These are phyloP conservation scores for Colletotrichum filicis DNA, from an alignment of 2,329 filamentous ascomycete genomes.

Conservation along the genomic window DNA sequence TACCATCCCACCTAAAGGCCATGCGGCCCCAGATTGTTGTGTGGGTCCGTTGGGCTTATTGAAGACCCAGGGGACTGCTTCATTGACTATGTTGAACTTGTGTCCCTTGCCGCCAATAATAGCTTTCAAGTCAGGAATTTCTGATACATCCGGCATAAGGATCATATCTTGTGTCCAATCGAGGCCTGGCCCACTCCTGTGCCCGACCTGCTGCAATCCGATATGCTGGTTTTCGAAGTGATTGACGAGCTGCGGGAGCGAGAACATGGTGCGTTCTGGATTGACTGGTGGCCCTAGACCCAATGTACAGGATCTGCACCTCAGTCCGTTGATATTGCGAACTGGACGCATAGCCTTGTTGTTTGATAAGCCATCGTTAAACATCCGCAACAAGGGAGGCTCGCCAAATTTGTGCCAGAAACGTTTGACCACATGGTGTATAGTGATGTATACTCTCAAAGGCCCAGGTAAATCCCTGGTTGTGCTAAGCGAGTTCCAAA, in stretches of 20 bases:
- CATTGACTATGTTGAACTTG: conserved; percentile 48
- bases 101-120: conserved; percentile 44
- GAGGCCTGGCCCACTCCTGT: conserved; percentile 26
- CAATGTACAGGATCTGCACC: conserved; percentile 63
- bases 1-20: neutral
- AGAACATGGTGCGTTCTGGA: conserved; percentile 54
- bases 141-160: conserved; percentile 48
- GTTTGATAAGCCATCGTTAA: conserved; percentile 68
- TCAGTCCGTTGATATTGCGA: conserved; percentile 62
- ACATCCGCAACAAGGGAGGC: conserved; percentile 66
- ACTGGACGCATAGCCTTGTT: conserved; percentile 67
- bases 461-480: conserved; percentile 71
- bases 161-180: conserved; percentile 63
- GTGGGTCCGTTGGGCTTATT: conserved; percentile 8
- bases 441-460: conserved; percentile 70
- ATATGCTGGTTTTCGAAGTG: conserved; percentile 62
- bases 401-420: conserved; percentile 69
- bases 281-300: conserved; percentile 43
- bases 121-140: conserved; percentile 43
- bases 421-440: conserved; percentile 70
- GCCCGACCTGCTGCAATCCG: neutral
- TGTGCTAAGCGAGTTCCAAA: conserved; percentile 71
- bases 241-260: conserved; percentile 69
- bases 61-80: conserved; percentile 51
- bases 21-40: neutral